Evolutionary conservation across 1,284 basidiomycete species (phyloP).

Genomic region (Puccinia horiana): DNA sequence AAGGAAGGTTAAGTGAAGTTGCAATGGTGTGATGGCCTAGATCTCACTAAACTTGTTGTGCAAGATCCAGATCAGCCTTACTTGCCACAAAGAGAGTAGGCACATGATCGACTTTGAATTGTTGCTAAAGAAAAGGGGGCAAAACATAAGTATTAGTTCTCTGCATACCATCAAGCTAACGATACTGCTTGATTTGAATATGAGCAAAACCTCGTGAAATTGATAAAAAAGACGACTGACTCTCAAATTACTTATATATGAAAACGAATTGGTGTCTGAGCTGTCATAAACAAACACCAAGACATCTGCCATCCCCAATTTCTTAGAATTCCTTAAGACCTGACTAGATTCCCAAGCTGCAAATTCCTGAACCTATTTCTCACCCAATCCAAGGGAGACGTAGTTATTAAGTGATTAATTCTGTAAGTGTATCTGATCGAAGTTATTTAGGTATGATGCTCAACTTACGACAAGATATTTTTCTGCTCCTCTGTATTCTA

Average conservation of each 20-base stretch:
- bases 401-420: conserved; percentile 1
- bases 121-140: conserved; percentile 69
- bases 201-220: background rate
- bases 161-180: background rate
- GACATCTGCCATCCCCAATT: conserved; percentile 87
- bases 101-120: conserved; percentile 89
- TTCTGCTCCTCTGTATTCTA: conserved; percentile 90
- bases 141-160: background rate
- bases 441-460: background rate
- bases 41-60: conserved; percentile 70
- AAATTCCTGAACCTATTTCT: conserved; percentile 83
- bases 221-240: conserved; percentile 62
- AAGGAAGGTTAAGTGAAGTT: background rate
- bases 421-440: background rate
- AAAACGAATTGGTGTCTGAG: conserved; percentile 97
- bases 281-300: conserved; percentile 96
- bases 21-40: background rate
- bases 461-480: conserved; percentile 85
- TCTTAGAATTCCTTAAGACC: conserved; percentile 81
- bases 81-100: conserved; percentile 97
- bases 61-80: conserved; percentile 94
- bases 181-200: background rate
- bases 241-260: conserved; percentile 92
- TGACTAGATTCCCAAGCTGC: conserved; percentile 92
- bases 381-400: background rate